Percentiles rank a stretch among this genome's conserved stretches.
Evolutionary conservation across 768 basidiomycete species (phyloP).

Genomic region (Xerocomus potaroensis): DNA sequence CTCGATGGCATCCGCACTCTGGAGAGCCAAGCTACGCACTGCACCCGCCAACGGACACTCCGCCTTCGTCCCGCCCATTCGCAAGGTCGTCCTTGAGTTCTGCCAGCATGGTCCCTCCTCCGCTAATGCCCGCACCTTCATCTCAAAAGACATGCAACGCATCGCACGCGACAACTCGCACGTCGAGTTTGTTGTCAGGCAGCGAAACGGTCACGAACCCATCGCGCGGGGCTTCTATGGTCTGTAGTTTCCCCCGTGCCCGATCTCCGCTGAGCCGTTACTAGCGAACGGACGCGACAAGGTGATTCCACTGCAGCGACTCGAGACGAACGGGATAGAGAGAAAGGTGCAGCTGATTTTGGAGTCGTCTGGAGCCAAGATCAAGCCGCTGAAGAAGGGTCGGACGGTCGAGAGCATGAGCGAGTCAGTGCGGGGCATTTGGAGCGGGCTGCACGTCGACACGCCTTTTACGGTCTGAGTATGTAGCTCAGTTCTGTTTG

Average conservation of each 20-base stretch:
- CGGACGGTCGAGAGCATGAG: slow-evolving; percentile 72
- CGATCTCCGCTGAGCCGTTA: slow-evolving; percentile 11
- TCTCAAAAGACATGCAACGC: slow-evolving; percentile 56
- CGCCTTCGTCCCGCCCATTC: slow-evolving; percentile 70
- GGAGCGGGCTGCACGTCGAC: slow-evolving; percentile 84
- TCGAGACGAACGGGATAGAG: slow-evolving; percentile 69
- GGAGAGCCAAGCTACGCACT: slow-evolving; percentile 49
- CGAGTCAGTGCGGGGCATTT: slow-evolving; percentile 81
- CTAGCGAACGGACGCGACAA: slow-evolving; percentile 86
- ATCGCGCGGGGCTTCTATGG: slow-evolving; percentile 82
- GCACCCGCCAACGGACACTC: slow-evolving; percentile 69
- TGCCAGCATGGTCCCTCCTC: slow-evolving; percentile 83
- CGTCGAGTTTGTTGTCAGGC: slow-evolving; percentile 79
- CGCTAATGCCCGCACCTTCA: slow-evolving; percentile 61
- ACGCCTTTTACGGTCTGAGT: slow-evolving; percentile 54
- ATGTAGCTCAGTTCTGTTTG: too few relatives aligned
- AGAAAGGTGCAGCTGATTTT: slow-evolving; percentile 80
- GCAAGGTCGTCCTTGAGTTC: slow-evolving; percentile 86
- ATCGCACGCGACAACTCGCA: slow-evolving; percentile 74
- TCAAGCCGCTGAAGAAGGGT: slow-evolving; percentile 65
- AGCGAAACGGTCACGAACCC: slow-evolving; percentile 71
- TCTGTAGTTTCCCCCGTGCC: slow-evolving; percentile 24
- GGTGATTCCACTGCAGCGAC: slow-evolving; percentile 73
- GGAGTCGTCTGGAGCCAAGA: slow-evolving; percentile 84
- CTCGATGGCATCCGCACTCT: slow-evolving; percentile 38